Evolutionary conservation across 805 yeast genomes (phyloP), one percentile per base, ranked within the genome.

Genomic region (Wickerhamiella kazuoi): DNA sequence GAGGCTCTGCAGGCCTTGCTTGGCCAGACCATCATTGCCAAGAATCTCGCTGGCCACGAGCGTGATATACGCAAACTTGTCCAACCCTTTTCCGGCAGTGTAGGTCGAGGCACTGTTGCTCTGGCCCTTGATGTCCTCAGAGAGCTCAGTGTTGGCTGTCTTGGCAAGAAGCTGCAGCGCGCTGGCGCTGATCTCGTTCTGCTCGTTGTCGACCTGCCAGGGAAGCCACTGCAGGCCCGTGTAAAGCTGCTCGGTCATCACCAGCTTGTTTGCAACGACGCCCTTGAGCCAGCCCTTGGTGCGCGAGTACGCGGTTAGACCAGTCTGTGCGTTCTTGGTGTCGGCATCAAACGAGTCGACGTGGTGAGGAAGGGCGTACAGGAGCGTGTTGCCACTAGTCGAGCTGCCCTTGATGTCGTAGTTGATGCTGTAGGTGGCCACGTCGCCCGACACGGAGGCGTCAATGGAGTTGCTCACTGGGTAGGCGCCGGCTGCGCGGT

Each of bases 41-140:
- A 87, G 56, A 16, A 87, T 66, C 44, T 66, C 74, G 40, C 78
- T 74, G 30, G 77, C 73, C 9, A 76, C 81, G 45, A 79, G 79
- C 13, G 83, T 64, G 38, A 90, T 69, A 66, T 79, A 79, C 0
- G 97, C 95, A 59, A 80, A 90, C 60, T 86, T 90, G 48, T 84
- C 94, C 37, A 86, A 62, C 21, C 74, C 67, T 55, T 90, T 87
- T 11, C 97, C 98, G 2, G 93, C 70, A 17, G 81, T 74, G 59
- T 87, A 87, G 80, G 86, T 86, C 0, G 95, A 82, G 45, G 82
- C 82, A 9, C 76, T 62, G 50, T 78, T 62, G n/a, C 78, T 68
- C 56, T 67, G 69, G 15, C 65, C 68, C 3, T 60, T 59, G 28
- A 78, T 67, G 44, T 77, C 80, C 38, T 64, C 71, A 21, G 64